These are phyloP conservation scores for Escovopsis weberi DNA, from an alignment of 2,329 filamentous ascomycete species.

Conservation along the genomic window DNA sequence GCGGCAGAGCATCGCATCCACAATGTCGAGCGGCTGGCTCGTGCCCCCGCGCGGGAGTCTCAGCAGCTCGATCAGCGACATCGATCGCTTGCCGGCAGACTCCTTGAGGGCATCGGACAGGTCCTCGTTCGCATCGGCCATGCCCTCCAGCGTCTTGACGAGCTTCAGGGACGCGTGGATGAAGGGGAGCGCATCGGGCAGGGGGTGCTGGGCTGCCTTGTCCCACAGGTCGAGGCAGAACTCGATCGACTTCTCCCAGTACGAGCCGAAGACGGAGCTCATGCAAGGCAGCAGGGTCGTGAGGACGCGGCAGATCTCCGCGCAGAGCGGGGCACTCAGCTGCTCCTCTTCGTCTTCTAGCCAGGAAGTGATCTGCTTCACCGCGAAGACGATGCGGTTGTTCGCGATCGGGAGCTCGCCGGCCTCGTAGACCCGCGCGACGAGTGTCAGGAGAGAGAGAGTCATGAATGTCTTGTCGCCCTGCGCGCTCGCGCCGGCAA, in stretches of 20 bases:
- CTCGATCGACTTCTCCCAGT: conserved; percentile 59
- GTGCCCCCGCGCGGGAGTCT: conserved; percentile 30
- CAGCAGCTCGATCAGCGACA: conserved; percentile 48
- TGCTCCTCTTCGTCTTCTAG: conserved; percentile 33
- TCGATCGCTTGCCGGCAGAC: conserved; percentile 38
- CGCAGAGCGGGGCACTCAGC: conserved; percentile 27
- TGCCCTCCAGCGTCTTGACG: conserved; percentile 43
- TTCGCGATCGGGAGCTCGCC: conserved; percentile 42
- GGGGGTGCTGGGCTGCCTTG: conserved; percentile 24
- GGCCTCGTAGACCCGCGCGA: conserved; percentile 34
- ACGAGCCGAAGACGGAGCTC: conserved; percentile 70
- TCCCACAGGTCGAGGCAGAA: conserved; percentile 46
- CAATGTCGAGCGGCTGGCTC: conserved; percentile 56
- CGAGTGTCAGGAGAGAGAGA: conserved; percentile 40
- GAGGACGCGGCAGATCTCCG: conserved; percentile 42
- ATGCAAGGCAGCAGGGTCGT: conserved; percentile 56
- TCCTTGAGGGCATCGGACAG: conserved; percentile 59
- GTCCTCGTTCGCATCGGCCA: conserved; percentile 74
- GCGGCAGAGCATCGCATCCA: conserved; percentile 60
- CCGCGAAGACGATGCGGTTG: conserved; percentile 66
- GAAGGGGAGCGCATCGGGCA: conserved; percentile 41
- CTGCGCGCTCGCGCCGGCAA: conserved; percentile 33
- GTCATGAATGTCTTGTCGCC: conserved; percentile 30
- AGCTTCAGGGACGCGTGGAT: conserved; percentile 62
- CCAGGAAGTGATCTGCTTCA: conserved; percentile 64